Evolutionary conservation across 345 rosid species (phyloP).

Genomic region (Hibiscus trionum): DNA sequence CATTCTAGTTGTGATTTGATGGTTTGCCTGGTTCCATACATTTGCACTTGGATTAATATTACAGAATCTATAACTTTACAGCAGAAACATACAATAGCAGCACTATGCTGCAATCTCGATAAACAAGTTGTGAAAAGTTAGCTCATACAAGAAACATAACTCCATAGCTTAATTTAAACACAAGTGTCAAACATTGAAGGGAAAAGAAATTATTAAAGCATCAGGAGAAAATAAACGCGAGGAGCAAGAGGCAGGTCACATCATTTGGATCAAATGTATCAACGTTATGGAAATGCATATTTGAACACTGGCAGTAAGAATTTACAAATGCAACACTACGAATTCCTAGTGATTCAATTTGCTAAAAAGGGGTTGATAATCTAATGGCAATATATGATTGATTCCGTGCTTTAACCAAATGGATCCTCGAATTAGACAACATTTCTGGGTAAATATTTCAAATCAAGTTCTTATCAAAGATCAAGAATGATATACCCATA

Average conservation of each 20-base stretch:
- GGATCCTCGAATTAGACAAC: not conserved
- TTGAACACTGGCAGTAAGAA: slow-evolving; percentile 5
- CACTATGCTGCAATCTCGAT: not conserved
- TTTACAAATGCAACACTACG: not conserved
- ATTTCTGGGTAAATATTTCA: not conserved
- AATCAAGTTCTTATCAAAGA: slow-evolving; percentile 29
- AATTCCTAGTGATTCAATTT: not conserved
- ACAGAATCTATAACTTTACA: not conserved
- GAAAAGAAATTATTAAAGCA: not conserved
- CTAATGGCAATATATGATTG: not conserved
- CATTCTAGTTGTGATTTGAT: slow-evolving; percentile 59
- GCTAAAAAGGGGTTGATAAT: not conserved
- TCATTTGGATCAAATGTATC: not conserved
- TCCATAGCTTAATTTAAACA: not conserved
- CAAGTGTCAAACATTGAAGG: not conserved
- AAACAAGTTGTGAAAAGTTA: not conserved
- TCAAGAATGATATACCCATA: not conserved
- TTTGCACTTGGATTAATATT: slow-evolving; percentile 3
- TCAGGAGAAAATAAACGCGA: not conserved
- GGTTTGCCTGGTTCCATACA: slow-evolving; percentile 50
- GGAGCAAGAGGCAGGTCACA: not conserved
- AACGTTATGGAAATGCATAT: not conserved
- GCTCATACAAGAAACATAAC: not conserved
- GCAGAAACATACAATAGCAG: not conserved
- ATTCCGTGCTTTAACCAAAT: not conserved